phyloP scores from a whole-genome alignment of 805 yeast species.

The Suhomyces prunicola region DNA sequence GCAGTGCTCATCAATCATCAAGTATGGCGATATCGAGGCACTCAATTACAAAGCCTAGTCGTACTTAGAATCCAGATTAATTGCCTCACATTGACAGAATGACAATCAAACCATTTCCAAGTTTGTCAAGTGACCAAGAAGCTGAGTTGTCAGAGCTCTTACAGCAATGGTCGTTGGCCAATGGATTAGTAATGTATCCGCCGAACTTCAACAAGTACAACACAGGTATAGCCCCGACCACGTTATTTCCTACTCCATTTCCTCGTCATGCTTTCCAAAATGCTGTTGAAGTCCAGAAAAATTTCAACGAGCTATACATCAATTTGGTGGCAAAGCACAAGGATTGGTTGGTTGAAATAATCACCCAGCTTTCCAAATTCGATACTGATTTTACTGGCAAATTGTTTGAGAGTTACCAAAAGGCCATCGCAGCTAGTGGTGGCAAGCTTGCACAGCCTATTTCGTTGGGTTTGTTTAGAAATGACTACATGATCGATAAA shows the following conservation, averaged over 20 bases:
- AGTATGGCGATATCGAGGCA: conserved; percentile 2
- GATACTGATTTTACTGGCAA: conserved; percentile 82
- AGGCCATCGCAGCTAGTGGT: conserved; percentile 43
- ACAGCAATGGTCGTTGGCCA: conserved; percentile 72
- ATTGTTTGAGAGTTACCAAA: conserved; percentile 57
- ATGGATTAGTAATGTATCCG: conserved; percentile 83
- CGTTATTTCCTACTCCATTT: conserved; percentile 87
- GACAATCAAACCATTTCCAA: conserved; percentile 31
- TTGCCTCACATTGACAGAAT: background rate
- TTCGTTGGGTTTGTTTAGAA: conserved; percentile 80
- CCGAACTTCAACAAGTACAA: conserved; percentile 45
- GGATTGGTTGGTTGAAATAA: conserved; percentile 59
- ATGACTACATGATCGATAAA: conserved; percentile 71
- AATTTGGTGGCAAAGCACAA: conserved; percentile 53
- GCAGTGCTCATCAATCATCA: conserved; percentile 1
- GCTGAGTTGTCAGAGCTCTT: conserved; percentile 42
- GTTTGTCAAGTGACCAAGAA: conserved; percentile 24
- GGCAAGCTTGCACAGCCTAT: conserved; percentile 55
- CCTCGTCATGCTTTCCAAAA: conserved; percentile 63
- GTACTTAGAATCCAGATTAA: background rate
- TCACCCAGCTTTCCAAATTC: conserved; percentile 51
- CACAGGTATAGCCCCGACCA: conserved; percentile 77
- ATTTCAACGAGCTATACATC: conserved; percentile 73
- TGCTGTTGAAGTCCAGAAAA: conserved; percentile 63
- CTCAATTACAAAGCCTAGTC: background rate